Evolutionary conservation across 2,329 filamentous ascomycete species (phyloP), one percentile per base, ranked within the genome.

Genomic region (Diaporthe caulivora): DNA sequence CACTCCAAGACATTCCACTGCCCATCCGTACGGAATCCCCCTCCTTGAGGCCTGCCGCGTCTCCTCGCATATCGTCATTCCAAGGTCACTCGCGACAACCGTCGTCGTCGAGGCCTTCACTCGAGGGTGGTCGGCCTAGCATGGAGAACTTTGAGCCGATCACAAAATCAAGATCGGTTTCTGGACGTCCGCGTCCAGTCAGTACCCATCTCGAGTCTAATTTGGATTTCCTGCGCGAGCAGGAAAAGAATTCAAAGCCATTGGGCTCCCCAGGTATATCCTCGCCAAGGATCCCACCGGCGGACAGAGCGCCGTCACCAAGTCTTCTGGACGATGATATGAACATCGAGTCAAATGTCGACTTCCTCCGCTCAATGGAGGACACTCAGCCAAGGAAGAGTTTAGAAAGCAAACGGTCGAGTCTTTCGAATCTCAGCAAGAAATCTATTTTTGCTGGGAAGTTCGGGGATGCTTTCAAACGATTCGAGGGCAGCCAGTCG

Each of bases 381-480:
- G 85, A 91, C 74, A 83, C 86, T 2, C 90, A 90, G 65, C 84
- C 86, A 58, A 89, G 91, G 79, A 88, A 86, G 76, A 91, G 89
- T 75, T 92, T 90, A 78, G 90, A 92, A 76, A 84, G 85, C 60
- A 97, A 97, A 81, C 90, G 94, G 15, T 88, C 92, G 1, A 97
- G 94, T 81, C 83, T 97, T 1, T 93, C 71, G 91, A 0, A 83
- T 94, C 24, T 91, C 93, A 9, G 91, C 91, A 51, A 93, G 34
- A 97, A 97, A 82, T 94, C 91, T 72, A 91, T 97, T 49, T 86
- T 98, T n/a, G 92, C 92, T 7, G 94, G 95, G 31, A 95, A 93
- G 77, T 98, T 98, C 81, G 95, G 95, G 0, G 95, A 98, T 78
- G 95, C 96, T 3, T 98, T 98, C 84, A 95, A 96, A 79, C 90